Percentiles rank a stretch among this genome's conserved stretches.
Evolutionary conservation across 441 rosid genomes (phyloP).

Genomic region (Eugenia klotzschiana): DNA sequence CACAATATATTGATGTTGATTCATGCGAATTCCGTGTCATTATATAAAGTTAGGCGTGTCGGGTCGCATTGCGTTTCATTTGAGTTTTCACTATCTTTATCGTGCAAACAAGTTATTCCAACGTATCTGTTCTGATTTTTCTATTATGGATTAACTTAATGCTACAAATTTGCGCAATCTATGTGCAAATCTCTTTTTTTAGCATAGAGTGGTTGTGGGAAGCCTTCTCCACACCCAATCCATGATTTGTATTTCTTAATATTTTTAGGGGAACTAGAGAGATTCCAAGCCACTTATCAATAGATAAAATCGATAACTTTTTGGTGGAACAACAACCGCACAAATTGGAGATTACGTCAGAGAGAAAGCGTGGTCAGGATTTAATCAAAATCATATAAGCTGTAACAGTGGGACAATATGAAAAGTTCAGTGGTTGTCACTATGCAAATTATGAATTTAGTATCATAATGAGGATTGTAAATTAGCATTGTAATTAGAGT

Average conservation of each 20-base stretch:
- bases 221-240: neutral
- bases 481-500: neutral
- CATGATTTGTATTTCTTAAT: neutral
- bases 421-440: neutral
- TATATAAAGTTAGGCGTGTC: rapidly evolving
- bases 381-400: neutral
- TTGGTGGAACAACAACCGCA: neutral
- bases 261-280: neutral
- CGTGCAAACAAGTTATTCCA: rapidly evolving
- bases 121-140: rapidly evolving
- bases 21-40: neutral
- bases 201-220: neutral
- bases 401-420: neutral
- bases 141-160: neutral
- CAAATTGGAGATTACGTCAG: neutral
- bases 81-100: neutral
- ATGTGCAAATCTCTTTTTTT: neutral
- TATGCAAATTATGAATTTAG: neutral
- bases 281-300: neutral
- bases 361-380: neutral
- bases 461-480: neutral
- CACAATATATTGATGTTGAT: neutral
- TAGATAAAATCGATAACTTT: neutral
- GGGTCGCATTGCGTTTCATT: neutral
- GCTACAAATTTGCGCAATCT: neutral